Conservation (phyloP, 176 grass and related monocot species). For the Hordeum marinum region DNA sequence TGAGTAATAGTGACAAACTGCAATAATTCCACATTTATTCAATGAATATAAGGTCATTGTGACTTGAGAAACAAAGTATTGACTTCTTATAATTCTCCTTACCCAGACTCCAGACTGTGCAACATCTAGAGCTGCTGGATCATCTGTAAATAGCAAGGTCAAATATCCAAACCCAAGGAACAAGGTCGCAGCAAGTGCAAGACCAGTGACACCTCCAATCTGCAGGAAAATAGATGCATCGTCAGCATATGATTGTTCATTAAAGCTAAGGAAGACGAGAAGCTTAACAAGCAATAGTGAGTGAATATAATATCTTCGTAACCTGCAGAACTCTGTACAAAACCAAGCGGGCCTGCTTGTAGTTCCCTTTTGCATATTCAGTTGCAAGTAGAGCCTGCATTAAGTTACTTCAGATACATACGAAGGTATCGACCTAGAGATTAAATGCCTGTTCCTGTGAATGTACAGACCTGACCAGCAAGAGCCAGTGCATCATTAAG, state of each 20-base stretch:
- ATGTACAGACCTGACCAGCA: slow-evolving; percentile 79
- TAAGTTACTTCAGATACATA: slow-evolving; percentile 17
- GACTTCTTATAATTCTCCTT: slow-evolving; percentile 15
- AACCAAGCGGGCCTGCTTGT: slow-evolving; percentile 60
- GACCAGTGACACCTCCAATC: slow-evolving; percentile 71
- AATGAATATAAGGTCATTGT: background rate
- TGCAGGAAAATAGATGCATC: slow-evolving; percentile 20
- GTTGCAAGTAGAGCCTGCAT: slow-evolving; percentile 75
- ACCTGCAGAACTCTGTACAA: slow-evolving; percentile 77
- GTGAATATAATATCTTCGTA: background rate
- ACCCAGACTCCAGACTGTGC: slow-evolving; percentile 75
- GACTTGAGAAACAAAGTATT: slow-evolving; percentile 6
- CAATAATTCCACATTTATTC: slow-evolving; percentile 13
- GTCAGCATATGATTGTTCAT: background rate
- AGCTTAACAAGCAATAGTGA: background rate
- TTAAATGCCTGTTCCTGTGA: background rate
- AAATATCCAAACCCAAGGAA: slow-evolving; percentile 77
- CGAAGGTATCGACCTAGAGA: background rate
- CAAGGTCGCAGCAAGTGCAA: slow-evolving; percentile 51
- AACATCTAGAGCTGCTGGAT: slow-evolving; percentile 62
- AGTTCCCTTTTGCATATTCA: slow-evolving; percentile 77
- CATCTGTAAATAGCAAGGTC: slow-evolving; percentile 65
- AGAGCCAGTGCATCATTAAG: slow-evolving; percentile 90
- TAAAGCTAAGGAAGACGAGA: background rate
- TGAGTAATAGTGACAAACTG: slow-evolving; percentile 95